Conservation (phyloP, 805 yeast genomes). For the Starmerella vaccinii region DNA sequence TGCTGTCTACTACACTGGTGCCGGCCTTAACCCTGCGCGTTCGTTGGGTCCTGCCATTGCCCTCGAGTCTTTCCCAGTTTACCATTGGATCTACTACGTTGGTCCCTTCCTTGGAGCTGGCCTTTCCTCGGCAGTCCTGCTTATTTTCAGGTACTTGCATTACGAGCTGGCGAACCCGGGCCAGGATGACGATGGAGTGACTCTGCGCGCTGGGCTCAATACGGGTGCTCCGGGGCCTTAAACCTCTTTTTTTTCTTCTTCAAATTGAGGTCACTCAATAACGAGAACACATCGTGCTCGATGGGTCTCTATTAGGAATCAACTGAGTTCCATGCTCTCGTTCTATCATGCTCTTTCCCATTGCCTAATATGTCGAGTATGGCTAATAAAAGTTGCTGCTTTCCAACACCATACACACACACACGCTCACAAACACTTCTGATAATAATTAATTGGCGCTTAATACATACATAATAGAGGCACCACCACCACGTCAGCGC, state of each 20-base stretch:
- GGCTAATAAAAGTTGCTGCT: too few species aligned
- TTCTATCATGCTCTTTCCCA: too few species aligned
- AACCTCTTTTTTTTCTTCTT: background rate
- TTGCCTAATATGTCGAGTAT: too few species aligned
- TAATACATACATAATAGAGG: too few species aligned
- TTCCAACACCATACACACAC: too few species aligned
- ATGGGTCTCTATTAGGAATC: too few species aligned
- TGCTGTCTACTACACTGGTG: conserved; percentile 5
- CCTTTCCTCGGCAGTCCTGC: background rate
- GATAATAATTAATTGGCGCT: too few species aligned
- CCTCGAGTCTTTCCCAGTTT: conserved; percentile 4
- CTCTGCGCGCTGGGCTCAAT: background rate
- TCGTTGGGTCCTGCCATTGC: conserved; percentile 7
- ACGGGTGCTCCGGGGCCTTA: background rate
- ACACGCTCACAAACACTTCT: too few species aligned
- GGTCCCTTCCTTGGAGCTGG: conserved; percentile 2
- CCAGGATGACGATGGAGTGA: conserved; percentile 3
- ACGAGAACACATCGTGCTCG: too few species aligned
- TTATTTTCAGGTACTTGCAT: background rate
- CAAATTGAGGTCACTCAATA: too few species aligned
- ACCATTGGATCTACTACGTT: conserved; percentile 6
- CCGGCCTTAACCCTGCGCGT: conserved; percentile 3
- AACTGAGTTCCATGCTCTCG: too few species aligned
- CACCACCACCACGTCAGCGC: too few species aligned
- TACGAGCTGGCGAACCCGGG: conserved; percentile 5